Conservation (phyloP, 208 protist genomes). For the Crithidia acanthocephali region DNA sequence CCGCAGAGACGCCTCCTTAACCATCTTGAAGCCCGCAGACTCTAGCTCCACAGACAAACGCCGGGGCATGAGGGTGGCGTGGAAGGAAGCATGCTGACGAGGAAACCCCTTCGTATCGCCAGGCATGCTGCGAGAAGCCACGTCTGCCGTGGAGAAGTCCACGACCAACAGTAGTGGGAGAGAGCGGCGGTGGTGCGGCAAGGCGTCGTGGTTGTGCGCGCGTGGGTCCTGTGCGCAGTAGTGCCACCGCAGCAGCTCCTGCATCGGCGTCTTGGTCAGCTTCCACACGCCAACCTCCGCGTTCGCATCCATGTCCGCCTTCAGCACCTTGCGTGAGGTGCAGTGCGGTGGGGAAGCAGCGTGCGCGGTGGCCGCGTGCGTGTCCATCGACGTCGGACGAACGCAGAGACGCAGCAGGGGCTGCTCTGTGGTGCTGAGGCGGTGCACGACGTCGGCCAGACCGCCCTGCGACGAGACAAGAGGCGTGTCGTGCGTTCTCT, state of each 20-base stretch:
- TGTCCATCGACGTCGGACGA: not conserved
- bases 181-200: conserved; percentile 61
- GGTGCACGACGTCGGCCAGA: conserved; percentile 17
- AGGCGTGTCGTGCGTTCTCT: not conserved
- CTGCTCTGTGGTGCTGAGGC: conserved; percentile 22
- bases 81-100: not conserved
- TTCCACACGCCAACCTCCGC: conserved; percentile 61
- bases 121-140: not conserved
- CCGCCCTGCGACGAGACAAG: not conserved
- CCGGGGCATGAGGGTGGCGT: conserved; percentile 54
- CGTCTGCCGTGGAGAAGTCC: conserved; percentile 56
- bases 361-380: not conserved
- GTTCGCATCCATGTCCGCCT: conserved; percentile 64
- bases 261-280: conserved; percentile 12
- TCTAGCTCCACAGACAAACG: conserved; percentile 58
- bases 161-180: conserved; percentile 67
- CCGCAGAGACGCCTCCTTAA: conserved; percentile 25
- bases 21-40: conserved; percentile 46
- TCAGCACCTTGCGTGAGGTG: conserved; percentile 40
- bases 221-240: conserved; percentile 82
- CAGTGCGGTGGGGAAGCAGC: not conserved
- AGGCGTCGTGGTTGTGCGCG: conserved; percentile 72
- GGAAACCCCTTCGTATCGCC: not conserved
- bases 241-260: conserved; percentile 74
- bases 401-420: conserved; percentile 26